Percentiles rank a stretch among this genome's conserved stretches.
Evolutionary conservation across 1,284 basidiomycete species (phyloP).

Genomic region (Peniophora sp.): DNA sequence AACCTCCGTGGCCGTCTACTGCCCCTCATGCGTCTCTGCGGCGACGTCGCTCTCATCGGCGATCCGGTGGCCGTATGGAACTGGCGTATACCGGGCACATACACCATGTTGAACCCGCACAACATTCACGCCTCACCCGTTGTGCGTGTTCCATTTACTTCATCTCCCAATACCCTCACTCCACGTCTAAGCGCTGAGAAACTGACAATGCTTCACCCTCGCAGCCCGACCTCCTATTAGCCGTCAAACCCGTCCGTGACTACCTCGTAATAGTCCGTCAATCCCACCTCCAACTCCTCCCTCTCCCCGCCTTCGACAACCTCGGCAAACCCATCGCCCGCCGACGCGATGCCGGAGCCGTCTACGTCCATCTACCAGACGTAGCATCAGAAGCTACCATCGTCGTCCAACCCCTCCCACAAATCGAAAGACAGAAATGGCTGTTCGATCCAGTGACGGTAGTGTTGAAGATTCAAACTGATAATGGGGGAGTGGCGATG

Average conservation of each 20-base stretch:
- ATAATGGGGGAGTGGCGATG: conserved; percentile 19
- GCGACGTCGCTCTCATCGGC: conserved; percentile 11
- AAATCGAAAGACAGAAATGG: conserved; percentile 17
- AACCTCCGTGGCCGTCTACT: conserved; percentile 5
- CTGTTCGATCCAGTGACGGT: conserved; percentile 22
- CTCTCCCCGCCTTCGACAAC: conserved; percentile 18
- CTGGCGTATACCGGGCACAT: conserved; percentile 8
- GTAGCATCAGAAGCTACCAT: conserved; percentile 20
- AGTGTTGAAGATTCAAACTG: conserved; percentile 16
- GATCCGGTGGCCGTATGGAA: conserved; percentile 13
- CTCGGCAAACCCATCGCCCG: conserved; percentile 10
- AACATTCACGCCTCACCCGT: conserved; percentile 9
- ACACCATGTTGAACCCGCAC: conserved; percentile 9
- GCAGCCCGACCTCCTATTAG: conserved; percentile 15
- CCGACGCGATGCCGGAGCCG: conserved; percentile 6
- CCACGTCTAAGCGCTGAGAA: conserved; percentile 2
- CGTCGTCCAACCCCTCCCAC: conserved; percentile 14
- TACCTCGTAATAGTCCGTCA: conserved; percentile 23
- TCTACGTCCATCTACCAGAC: conserved; percentile 14
- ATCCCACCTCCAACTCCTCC: conserved; percentile 19
- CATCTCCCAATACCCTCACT: too few species aligned
- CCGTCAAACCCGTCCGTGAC: conserved; percentile 20
- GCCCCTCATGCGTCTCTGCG: conserved; percentile 8
- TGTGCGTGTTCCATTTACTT: conserved; percentile 7
- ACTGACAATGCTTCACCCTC: background rate